A percentile compares a stretch with the other conserved stretches of the same genome.
phyloP scores from a whole-genome alignment of 2,329 filamentous ascomycete species.

The Cladophialophora psammophila region DNA sequence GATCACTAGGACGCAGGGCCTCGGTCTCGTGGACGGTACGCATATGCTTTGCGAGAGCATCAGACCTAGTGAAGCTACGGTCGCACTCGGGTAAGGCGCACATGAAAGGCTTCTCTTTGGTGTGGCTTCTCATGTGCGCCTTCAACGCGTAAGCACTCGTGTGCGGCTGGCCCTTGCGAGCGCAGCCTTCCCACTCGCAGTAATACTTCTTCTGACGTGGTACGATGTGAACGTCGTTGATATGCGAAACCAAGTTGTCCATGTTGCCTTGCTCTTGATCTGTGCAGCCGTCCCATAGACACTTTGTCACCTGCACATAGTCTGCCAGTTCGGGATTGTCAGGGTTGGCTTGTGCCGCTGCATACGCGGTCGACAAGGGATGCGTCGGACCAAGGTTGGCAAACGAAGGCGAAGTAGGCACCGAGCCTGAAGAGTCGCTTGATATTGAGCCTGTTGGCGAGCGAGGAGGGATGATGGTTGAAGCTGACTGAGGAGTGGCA shows the following conservation, averaged over 20 bases:
- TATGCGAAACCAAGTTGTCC: slow-evolving; percentile 81
- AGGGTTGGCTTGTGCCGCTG: slow-evolving; percentile 44
- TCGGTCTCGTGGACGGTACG: slow-evolving; percentile 98
- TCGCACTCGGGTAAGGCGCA: slow-evolving; percentile 97
- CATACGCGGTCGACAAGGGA: slow-evolving; percentile 42
- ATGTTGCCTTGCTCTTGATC: slow-evolving; percentile 77
- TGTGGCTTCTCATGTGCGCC: slow-evolving; percentile 97
- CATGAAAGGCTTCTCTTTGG: slow-evolving; percentile 97
- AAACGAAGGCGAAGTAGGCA: slow-evolving; percentile 74
- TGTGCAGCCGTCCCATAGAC: slow-evolving; percentile 78
- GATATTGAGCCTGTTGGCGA: slow-evolving; percentile 75
- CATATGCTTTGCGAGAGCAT: slow-evolving; percentile 97
- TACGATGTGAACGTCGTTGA: slow-evolving; percentile 93
- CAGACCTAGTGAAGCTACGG: slow-evolving; percentile 92
- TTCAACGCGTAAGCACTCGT: slow-evolving; percentile 95
- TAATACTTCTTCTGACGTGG: slow-evolving; percentile 94
- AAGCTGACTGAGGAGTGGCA: slow-evolving; percentile 58
- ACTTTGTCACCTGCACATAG: slow-evolving; percentile 71
- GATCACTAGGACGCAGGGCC: slow-evolving; percentile 74
- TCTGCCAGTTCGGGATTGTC: slow-evolving; percentile 40
- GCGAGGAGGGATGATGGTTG: slow-evolving; percentile 45
- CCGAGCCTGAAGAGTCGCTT: slow-evolving; percentile 86
- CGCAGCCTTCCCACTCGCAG: slow-evolving; percentile 96
- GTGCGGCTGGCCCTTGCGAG: slow-evolving; percentile 85
- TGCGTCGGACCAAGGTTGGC: slow-evolving; percentile 60